Evolutionary conservation across 176 grass and related monocot species (phyloP), one percentile per base, ranked within the genome.

Genomic region (Aegilops tauschii): DNA sequence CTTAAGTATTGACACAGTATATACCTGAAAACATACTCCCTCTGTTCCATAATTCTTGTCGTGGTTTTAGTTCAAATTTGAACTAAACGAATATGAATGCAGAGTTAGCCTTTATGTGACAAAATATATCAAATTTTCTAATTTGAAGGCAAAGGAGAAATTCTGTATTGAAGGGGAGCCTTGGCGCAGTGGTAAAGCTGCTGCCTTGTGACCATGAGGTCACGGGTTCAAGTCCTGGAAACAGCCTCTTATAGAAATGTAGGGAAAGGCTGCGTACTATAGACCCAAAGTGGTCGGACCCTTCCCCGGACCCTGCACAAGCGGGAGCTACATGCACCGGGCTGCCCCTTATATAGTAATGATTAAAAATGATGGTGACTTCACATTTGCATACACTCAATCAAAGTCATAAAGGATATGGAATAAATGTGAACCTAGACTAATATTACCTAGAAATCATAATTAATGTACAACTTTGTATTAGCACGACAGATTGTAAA

Each of bases 41-140:
- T 49, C 45, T 49, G 45, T 49, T 49, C 45, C 45, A 49, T 49
- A 49, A 49, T 13, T 49, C 45, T 49, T 49, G 45, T 49, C 12
- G 4, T 49, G 45, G 45, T 49, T 49, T 49, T 49, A 49, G 45
- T 49, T 14, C 45, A 49, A 14, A 49, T 49, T 49, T 49, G 45
- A 49, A 4, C 45, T 49, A 49, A 49, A 49, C 45, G 50, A 18
- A 54, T 62, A 25, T 11, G n/a, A 62, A 62, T 37, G 45, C 45
- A 49, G 45, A 14, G 45, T 49, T 14, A 49, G 65, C 67, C 18
- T 56, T 58, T 66, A 1, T 20, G 4, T 40, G 63, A 21, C 2
- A 70, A 86, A 86, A 59, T 21, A 86, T n/a, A 34, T 42, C 20
- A 79, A 79, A 23, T 28, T 69, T 77, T 59, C 35, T 36, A 39